Evolutionary conservation across 371 early-diverging fungal genomes (phyloP).

Genomic region (Syncephalis plumigaleata): DNA sequence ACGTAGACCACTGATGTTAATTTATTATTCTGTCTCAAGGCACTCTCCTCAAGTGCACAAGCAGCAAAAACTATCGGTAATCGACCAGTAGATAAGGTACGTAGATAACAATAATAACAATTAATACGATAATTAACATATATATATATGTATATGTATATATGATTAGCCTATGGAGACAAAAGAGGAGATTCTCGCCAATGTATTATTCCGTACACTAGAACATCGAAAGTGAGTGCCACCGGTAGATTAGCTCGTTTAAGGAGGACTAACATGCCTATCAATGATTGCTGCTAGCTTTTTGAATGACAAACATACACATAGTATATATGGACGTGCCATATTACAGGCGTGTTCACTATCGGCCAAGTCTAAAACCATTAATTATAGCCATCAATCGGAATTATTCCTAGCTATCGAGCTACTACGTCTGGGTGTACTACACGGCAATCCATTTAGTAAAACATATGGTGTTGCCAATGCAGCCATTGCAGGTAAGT

Average conservation of each 20-base stretch:
- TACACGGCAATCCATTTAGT: conserved; percentile 29
- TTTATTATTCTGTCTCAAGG: too few species aligned
- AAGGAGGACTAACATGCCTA: conserved; percentile 9
- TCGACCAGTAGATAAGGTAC: conserved; percentile 18
- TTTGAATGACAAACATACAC: conserved; percentile 7
- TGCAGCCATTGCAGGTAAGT: conserved; percentile 18
- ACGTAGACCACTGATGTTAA: conserved; percentile 3
- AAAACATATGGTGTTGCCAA: conserved; percentile 21
- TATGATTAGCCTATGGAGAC: conserved; percentile 14
- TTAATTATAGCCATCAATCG: conserved; percentile 11
- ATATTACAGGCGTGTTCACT: conserved; percentile 6
- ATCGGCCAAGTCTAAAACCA: conserved; percentile 5
- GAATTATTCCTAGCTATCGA: conserved; percentile 40
- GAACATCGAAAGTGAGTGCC: conserved; percentile 18
- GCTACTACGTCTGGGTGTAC: conserved; percentile 29
- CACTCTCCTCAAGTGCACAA: too few species aligned
- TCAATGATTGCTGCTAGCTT: conserved; percentile 11
- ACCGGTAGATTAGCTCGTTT: conserved; percentile 2
- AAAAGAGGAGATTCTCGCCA: conserved; percentile 29
- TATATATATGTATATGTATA: too few species aligned
- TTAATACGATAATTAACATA: too few species aligned
- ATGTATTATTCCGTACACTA: conserved; percentile 25
- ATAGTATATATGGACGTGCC: conserved; percentile 11
- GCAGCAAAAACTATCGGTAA: conserved; percentile 15
- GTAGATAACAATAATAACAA: too few species aligned